Evolutionary conservation across 495 filamentous ascomycete species (phyloP), one percentile per base, ranked within the genome.

Genomic region (Daldinia grandis): DNA sequence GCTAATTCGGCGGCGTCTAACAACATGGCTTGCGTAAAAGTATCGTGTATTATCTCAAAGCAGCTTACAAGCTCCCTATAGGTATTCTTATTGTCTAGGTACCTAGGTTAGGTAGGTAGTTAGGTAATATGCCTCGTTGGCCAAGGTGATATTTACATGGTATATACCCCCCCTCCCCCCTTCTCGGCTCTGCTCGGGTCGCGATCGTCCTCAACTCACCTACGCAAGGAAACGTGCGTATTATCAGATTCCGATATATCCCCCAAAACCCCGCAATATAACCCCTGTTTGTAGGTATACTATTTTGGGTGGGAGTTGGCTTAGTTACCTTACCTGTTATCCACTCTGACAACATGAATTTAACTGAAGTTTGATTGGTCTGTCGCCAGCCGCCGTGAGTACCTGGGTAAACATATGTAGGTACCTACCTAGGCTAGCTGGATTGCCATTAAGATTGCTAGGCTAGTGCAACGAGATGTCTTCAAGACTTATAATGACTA

Each of bases 1-100:
- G 87, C 85, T 66, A 92, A 85, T 51, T 86, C 76, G 40, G 68
- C 70, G 12, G 74, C 72, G 58, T 59, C 64, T 17, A 76, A 49
- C 31, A 49, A 25, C 53, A 69, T 71, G 24, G 31, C 56, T 50
- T 38, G 12, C 4, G 2, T 37, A 50, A 4, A 33, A 8, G n/a
- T 17, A n/a, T 21, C 35, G 5, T 21, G 25, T 25, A 4, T 44
- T 40, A 44, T n/a, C 37, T 44, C 56, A 17, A 14, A 25, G 4
- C 4, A 53, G 49, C 12, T 24, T 8, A 9, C 5, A 14, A 15
- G 3, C 30, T 30, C 4, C 15, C 49, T 47, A 7, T 47, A 38
- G 15, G 5, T 57, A 58, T 25, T n/a, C 24, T 44, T 14, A 17
- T 49, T 19, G 10, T 56, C 30, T 30, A n/a, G n/a, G n/a, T n/a